Base-by-base conservation (phyloP, 2,329 filamentous ascomycete species). In the Leptographium wingfieldii region DNA sequence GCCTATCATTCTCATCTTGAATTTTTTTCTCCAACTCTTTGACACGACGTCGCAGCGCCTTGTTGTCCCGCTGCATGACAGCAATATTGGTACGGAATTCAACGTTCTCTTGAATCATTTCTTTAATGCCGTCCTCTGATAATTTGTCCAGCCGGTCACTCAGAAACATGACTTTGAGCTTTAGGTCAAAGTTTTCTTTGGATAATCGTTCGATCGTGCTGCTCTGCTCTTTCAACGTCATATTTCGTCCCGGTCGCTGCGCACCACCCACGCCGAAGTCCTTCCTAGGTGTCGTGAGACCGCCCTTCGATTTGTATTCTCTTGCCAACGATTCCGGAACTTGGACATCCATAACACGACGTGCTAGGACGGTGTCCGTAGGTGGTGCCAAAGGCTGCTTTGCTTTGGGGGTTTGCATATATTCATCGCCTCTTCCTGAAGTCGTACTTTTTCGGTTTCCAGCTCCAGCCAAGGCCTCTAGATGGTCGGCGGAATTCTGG, bases 111-210 rank as follows among this genome's bases (percentile, higher is more conserved):
- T 90, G 91, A 67, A 97, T 95, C 86, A 96, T 95, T 71, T 96
- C 92, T 74, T 95, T 95, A 70, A 99, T 87, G 64, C 92, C 91
- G 73, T 97, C 92, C 70, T 97, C 92, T 1, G 92, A 96, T 51
- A 95, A 82, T 69, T 92, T 94, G 72, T 95, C 91, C 25, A 99
- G 76, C 1, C 92, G 88, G 71, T 97, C 90, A 68, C 92, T 95
- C 56, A 99, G 80, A 69, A 96, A 99, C 79, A 96, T 95, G 65
- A 97, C 94, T 71, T 96, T 95, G 73, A 97, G 85, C 73, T 97
- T 96, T 59, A 97, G 76, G 70, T 96, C 92, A 70, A 97, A 99
- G 65, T 99, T 99, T 72, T 99, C 94, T 73, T 99, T 99, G 62
- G 90, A 95, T 2, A 97, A 80, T 61, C 92, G 85, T 72, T 99